Evolutionary conservation across 257 asterid genomes (phyloP).

Genomic region (Solanum peruvianum): DNA sequence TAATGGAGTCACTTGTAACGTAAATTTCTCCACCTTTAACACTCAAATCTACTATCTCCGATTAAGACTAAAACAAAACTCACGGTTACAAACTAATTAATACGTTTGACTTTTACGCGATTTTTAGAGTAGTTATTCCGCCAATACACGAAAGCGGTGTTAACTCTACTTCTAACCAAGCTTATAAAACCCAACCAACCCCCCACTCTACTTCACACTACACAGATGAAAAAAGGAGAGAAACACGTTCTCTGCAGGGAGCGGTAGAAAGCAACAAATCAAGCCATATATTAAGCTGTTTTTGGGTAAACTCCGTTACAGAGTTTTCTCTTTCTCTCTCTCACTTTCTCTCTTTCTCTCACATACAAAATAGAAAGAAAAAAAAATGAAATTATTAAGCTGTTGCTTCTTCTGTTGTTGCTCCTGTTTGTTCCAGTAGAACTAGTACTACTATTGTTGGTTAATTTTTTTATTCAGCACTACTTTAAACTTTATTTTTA

Average conservation of each 20-base stretch:
- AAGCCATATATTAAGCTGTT: constrained; percentile 44
- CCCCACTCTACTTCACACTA: background rate
- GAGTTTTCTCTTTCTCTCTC: constrained; percentile 5
- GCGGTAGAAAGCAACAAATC: constrained; percentile 33
- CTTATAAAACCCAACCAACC: background rate
- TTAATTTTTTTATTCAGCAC: background rate
- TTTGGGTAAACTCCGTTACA: constrained; percentile 13
- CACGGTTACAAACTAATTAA: background rate
- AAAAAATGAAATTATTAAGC: background rate
- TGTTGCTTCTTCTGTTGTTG: background rate
- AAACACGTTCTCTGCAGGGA: constrained; percentile 17
- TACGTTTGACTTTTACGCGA: background rate
- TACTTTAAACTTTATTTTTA: background rate
- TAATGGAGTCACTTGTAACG: background rate
- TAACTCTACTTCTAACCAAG: background rate
- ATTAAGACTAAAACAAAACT: too few species aligned
- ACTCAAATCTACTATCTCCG: too few species aligned
- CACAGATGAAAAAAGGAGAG: constrained; percentile 46
- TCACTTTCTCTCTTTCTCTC: background rate
- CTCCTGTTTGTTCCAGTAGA: background rate
- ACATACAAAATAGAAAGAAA: background rate
- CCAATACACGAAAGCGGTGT: background rate
- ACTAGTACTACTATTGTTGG: background rate
- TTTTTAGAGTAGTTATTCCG: background rate
- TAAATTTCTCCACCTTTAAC: background rate